phyloP scores from a whole-genome alignment of 306 rosid species.

The Lathyrus sativus region DNA sequence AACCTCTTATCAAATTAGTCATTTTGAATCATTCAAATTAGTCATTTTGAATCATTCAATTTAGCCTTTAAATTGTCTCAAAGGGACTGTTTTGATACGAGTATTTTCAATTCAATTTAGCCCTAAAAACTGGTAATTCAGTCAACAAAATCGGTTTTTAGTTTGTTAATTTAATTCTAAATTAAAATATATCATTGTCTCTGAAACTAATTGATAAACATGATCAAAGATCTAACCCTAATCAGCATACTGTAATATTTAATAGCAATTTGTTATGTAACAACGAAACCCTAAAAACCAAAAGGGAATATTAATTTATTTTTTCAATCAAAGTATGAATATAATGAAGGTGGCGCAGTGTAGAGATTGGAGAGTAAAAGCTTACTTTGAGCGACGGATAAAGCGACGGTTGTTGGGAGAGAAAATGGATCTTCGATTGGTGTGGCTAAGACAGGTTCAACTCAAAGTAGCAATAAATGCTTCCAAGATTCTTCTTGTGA shows the following conservation, averaged over 20 bases:
- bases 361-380: neutral
- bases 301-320: neutral
- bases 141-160: neutral
- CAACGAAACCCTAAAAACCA: neutral
- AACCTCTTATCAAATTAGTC: neutral
- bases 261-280: neutral
- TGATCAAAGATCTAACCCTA: neutral
- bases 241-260: neutral
- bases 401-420: neutral
- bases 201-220: slow-evolving; percentile 7
- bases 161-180: no score
- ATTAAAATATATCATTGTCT: neutral
- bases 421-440: slow-evolving; percentile 15
- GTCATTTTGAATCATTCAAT: no score
- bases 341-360: no score
- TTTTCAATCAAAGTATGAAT: neutral
- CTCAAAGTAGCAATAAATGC: neutral
- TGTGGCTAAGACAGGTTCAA: neutral
- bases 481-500: slow-evolving; percentile 1
- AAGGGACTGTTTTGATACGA: no score
- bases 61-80: no score
- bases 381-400: slow-evolving; percentile 17
- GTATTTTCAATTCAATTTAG: no score
- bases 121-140: neutral
- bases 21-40: no score